Percentiles rank a stretch among this genome's conserved stretches.
These are phyloP conservation scores for Candida sphagnicola DNA, from an alignment of 805 yeast species.

Conservation along the genomic window DNA sequence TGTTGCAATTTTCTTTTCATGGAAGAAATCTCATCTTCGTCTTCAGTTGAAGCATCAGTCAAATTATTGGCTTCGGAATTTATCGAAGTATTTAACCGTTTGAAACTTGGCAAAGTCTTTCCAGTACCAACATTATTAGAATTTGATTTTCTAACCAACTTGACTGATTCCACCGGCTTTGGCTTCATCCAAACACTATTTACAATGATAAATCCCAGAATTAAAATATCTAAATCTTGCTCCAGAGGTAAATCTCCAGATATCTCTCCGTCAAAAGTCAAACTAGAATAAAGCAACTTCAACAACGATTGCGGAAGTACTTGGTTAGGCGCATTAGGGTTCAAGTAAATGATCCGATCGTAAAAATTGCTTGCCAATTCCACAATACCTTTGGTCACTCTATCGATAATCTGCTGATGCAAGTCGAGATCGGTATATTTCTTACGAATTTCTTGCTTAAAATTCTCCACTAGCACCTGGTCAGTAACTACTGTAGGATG, in stretches of 20 bases:
- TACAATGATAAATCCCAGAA: conserved; percentile 58
- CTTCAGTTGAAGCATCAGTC: conserved; percentile 45
- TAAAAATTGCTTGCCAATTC: conserved; percentile 32
- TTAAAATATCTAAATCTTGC: conserved; percentile 57
- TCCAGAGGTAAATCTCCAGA: conserved; percentile 51
- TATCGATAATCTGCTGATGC: conserved; percentile 54
- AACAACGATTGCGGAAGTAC: conserved; percentile 46
- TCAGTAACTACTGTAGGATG: conserved; percentile 67
- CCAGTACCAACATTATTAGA: no score
- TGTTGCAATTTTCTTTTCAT: conserved; percentile 43
- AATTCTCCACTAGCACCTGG: conserved; percentile 40
- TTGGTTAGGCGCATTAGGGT: conserved; percentile 44
- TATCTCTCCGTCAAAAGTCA: conserved; percentile 44
- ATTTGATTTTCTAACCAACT: conserved; percentile 25
- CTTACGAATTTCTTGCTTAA: conserved; percentile 30
- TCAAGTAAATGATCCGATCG: conserved; percentile 48
- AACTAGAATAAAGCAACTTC: conserved; percentile 32
- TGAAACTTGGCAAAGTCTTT: conserved; percentile 16
- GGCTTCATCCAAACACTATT: conserved; percentile 55
- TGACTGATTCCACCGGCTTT: conserved; percentile 27
- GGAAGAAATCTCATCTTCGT: conserved; percentile 35
- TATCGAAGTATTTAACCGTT: conserved; percentile 9
- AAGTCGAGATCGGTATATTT: conserved; percentile 19
- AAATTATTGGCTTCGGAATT: conserved; percentile 20
- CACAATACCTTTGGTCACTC: conserved; percentile 49